phyloP scores from a whole-genome alignment of 139 green algal genomes.

The Volvox reticuliferus region DNA sequence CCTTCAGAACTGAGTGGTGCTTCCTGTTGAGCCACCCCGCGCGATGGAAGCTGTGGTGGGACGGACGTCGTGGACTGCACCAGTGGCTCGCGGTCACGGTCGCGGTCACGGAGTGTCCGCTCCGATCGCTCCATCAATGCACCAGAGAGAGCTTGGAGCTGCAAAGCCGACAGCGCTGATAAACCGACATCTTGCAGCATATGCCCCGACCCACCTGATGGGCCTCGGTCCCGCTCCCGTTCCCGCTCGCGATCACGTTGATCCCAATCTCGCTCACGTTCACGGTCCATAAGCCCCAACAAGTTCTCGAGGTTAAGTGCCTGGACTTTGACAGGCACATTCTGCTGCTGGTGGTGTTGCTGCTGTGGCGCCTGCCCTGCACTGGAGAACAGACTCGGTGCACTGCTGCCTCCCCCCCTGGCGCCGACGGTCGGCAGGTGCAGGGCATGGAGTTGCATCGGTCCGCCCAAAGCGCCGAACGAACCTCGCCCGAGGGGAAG shows the following conservation, averaged over 20 bases:
- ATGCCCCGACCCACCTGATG: background rate
- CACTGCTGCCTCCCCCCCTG: background rate
- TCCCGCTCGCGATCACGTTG: background rate
- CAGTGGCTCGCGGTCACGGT: background rate
- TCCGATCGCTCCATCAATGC: background rate
- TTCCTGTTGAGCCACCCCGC: background rate
- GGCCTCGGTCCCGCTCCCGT: background rate
- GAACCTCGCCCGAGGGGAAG: background rate
- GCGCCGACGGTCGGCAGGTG: background rate
- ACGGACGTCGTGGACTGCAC: background rate
- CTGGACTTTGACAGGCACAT: conserved; percentile 4
- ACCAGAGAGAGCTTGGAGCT: conserved; percentile 11
- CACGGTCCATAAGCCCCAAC: background rate
- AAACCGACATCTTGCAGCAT: background rate
- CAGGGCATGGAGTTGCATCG: background rate
- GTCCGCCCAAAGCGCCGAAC: background rate
- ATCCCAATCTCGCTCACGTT: background rate
- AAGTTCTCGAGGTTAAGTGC: background rate
- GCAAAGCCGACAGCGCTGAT: background rate
- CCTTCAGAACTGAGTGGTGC: background rate
- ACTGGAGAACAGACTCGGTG: background rate
- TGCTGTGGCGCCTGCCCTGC: background rate
- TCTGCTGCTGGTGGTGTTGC: background rate
- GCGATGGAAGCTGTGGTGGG: background rate
- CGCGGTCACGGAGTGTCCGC: too few relatives aligned